A percentile compares a stretch with the other conserved stretches of the same genome.
These are phyloP conservation scores for Trametes hirsuta DNA, from an alignment of 1,284 basidiomycete species.

Conservation along the genomic window DNA sequence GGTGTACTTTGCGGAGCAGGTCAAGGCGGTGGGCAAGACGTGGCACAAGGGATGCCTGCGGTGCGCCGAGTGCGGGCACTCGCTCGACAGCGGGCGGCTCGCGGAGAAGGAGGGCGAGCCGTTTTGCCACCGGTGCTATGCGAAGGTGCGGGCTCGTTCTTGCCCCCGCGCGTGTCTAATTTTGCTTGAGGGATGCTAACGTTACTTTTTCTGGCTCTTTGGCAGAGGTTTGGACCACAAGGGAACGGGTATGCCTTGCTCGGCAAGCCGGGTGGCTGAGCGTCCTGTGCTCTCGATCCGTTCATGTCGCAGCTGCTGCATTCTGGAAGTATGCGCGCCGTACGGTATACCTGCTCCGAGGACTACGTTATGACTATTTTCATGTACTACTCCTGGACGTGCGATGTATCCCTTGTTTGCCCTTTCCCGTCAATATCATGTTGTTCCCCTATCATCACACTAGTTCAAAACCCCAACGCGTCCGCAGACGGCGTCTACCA, in stretches of 20 bases:
- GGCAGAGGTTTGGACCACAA: slow-evolving; percentile 59
- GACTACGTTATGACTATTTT: slow-evolving; percentile 5
- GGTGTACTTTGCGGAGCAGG: slow-evolving; percentile 72
- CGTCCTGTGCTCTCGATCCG: too few relatives aligned
- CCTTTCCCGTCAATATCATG: too few relatives aligned
- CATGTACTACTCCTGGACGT: neutral
- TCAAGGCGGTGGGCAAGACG: slow-evolving; percentile 76
- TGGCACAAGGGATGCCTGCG: slow-evolving; percentile 78
- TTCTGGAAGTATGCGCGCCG: too few relatives aligned
- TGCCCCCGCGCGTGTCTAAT: neutral
- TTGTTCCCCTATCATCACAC: too few relatives aligned
- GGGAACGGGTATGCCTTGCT: slow-evolving; percentile 75
- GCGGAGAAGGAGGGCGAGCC: slow-evolving; percentile 76
- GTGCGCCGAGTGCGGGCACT: slow-evolving; percentile 67
- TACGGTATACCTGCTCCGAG: neutral
- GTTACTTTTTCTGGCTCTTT: slow-evolving; percentile 34
- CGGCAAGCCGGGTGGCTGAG: slow-evolving; percentile 57
- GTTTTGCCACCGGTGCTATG: slow-evolving; percentile 70
- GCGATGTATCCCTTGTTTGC: neutral
- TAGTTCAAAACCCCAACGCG: too few relatives aligned
- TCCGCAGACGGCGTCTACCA: too few relatives aligned
- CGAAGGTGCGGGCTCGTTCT: slow-evolving; percentile 52
- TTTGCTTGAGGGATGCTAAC: neutral
- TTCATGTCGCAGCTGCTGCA: too few relatives aligned
- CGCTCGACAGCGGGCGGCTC: slow-evolving; percentile 67